phyloP scores from a whole-genome alignment of 805 yeast genomes.

The Dipodascus geniculatus region DNA sequence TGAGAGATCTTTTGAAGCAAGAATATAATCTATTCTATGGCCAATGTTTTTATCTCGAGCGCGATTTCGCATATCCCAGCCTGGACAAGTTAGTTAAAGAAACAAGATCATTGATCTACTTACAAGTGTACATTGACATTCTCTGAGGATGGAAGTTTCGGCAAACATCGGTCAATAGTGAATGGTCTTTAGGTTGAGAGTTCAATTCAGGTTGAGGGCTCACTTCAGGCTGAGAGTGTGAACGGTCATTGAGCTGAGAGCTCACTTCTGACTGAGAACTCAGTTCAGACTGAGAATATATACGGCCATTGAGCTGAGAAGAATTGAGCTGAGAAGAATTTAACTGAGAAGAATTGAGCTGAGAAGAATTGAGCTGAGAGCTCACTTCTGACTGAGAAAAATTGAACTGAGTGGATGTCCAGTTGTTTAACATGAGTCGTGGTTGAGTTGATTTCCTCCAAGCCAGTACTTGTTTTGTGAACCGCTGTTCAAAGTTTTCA shows the following conservation, averaged over 20 bases:
- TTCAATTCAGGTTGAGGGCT: too few relatives aligned
- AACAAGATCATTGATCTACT: neutral
- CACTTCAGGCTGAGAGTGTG: too few relatives aligned
- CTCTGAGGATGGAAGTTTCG: slow-evolving; percentile 27
- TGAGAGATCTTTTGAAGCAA: slow-evolving; percentile 34
- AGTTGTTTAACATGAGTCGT: slow-evolving; percentile 36
- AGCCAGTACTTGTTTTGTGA: slow-evolving; percentile 20
- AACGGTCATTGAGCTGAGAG: too few relatives aligned
- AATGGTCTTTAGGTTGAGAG: too few relatives aligned
- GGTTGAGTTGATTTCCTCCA: slow-evolving; percentile 33
- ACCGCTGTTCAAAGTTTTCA: slow-evolving; percentile 27
- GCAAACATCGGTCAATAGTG: slow-evolving; percentile 18
- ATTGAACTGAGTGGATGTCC: too few relatives aligned
- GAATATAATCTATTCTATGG: slow-evolving; percentile 72
- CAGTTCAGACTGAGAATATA: too few relatives aligned
- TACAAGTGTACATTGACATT: slow-evolving; percentile 26
- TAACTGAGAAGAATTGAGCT: too few relatives aligned
- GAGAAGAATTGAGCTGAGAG: too few relatives aligned
- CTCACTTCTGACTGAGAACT: too few relatives aligned
- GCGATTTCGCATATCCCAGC: slow-evolving; percentile 73
- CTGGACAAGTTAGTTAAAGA: slow-evolving; percentile 24
- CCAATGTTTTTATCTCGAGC: slow-evolving; percentile 78
- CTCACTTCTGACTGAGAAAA: too few relatives aligned
- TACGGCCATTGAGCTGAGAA: too few relatives aligned
- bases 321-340: too few relatives aligned